Evolutionary conservation across 139 green algal genomes (phyloP).

Genomic region (Chlamydomonas incerta): DNA sequence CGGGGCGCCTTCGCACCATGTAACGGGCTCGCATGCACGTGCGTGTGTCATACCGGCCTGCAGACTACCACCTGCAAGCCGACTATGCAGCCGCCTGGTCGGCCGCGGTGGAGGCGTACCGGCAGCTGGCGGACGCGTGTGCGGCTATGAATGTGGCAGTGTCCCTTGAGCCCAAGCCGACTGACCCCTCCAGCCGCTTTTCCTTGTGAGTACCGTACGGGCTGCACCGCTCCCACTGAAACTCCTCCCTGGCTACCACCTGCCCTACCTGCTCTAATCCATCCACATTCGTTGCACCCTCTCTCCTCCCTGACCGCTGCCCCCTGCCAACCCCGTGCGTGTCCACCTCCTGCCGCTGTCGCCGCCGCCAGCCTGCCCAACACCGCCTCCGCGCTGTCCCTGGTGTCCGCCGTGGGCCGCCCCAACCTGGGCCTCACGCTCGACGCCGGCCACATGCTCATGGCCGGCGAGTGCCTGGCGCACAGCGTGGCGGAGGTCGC

Average conservation of each 20-base stretch:
- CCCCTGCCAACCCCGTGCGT: too few species aligned
- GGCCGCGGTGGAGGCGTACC: slow-evolving; percentile 43
- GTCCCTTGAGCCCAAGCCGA: slow-evolving; percentile 74
- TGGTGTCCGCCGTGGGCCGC: slow-evolving; percentile 4
- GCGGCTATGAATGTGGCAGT: slow-evolving; percentile 43
- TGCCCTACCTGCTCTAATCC: too few species aligned
- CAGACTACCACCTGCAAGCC: slow-evolving; percentile 52
- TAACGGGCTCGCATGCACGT: too few species aligned
- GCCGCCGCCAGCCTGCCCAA: neutral
- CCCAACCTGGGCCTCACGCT: slow-evolving; percentile 77
- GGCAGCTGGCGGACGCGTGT: slow-evolving; percentile 50
- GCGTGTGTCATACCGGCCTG: too few species aligned
- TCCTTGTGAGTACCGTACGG: slow-evolving; percentile 29
- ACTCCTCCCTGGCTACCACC: too few species aligned
- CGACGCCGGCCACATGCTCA: slow-evolving; percentile 74
- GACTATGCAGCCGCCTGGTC: slow-evolving; percentile 63
- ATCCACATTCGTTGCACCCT: too few species aligned
- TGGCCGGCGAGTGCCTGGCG: slow-evolving; percentile 76
- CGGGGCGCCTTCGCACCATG: too few species aligned
- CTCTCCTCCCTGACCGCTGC: too few species aligned
- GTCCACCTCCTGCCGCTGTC: too few species aligned
- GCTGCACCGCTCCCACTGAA: too few species aligned
- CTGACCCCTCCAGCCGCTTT: slow-evolving; percentile 65
- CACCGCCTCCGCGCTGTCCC: neutral
- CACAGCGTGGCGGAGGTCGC: slow-evolving; percentile 62